Base-by-base conservation (phyloP, 2,329 filamentous ascomycete genomes). In the Ophiobolus disseminans region DNA sequence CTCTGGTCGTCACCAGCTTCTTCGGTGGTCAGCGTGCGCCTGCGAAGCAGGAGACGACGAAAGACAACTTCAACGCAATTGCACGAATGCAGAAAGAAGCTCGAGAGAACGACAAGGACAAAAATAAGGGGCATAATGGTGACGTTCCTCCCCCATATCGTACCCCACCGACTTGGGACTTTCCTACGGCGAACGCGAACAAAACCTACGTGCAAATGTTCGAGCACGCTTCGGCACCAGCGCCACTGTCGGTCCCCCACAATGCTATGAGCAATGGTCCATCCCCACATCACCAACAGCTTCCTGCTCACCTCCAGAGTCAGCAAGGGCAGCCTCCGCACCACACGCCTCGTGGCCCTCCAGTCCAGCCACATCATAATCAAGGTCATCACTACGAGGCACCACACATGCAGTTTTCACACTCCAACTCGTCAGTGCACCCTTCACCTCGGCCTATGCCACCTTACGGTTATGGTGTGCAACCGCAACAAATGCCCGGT, bases 111-210 rank as follows among this genome's bases (percentile, higher is more conserved):
- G 77, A 80, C 13, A 72, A 77, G 37, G 77, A 80, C 13, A 72
- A 77, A 34, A 77, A 80, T 39, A 76, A 78, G 45, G 73, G 75
- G 3, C 81, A 82, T 48, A 96, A 94, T 65, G 87, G 86, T 37
- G 91, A 91, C n/a, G 83, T 97, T 43, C 88, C 88, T 28, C 88
- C 88, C 21, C 86, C 93, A 3, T 97, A 88, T 73, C 87, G 91
- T 62, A 97, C 94, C 1, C 79, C 81, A 9, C 91, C 91, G 0
- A 92, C 88, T 0, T 99, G 94, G 93, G 86, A 88, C 52, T 84
- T 86, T 50, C 75, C 86, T 19, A 77, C 84, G 39, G 85, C 86
- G 16, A 88, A 90, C 57, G 79, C 83, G 34, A 89, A 95, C 57
- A 90, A 89, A 64, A 89, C 85, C 0, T 96, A 92, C 71, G 83